These are phyloP conservation scores for Niveomyces coronatus DNA, from an alignment of 2,329 filamentous ascomycete species.

Conservation along the genomic window DNA sequence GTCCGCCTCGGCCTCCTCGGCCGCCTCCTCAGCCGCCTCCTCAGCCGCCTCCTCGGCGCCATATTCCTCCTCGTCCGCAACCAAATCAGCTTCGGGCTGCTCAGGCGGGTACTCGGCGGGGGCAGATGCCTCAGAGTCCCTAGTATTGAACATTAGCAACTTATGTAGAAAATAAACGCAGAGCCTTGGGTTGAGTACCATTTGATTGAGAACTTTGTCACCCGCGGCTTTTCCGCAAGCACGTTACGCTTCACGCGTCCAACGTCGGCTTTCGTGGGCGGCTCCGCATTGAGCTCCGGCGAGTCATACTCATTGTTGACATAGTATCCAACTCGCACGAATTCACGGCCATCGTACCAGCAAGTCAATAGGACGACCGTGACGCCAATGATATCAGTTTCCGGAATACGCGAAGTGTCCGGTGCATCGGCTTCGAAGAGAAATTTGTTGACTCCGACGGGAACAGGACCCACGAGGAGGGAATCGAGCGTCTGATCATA, in stretches of 20 bases:
- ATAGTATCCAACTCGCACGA: slow-evolving; percentile 97
- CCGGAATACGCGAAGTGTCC: slow-evolving; percentile 80
- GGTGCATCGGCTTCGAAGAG: slow-evolving; percentile 93
- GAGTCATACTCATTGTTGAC: slow-evolving; percentile 99
- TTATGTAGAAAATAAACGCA: neutral
- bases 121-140: slow-evolving; percentile 96
- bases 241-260: slow-evolving; percentile 90
- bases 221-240: slow-evolving; percentile 90
- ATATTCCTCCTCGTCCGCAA: slow-evolving; percentile 79
- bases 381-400: slow-evolving; percentile 90
- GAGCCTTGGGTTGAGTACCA: slow-evolving; percentile 52
- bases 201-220: slow-evolving; percentile 97
- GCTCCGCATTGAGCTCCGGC: slow-evolving; percentile 79
- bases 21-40: slow-evolving; percentile 61
- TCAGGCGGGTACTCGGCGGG: slow-evolving; percentile 94
- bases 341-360: slow-evolving; percentile 92
- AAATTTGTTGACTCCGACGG: slow-evolving; percentile 97
- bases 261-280: slow-evolving; percentile 82
- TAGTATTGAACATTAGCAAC: slow-evolving; percentile 32
- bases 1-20: slow-evolving; percentile 42
- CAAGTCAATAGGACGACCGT: slow-evolving; percentile 95
- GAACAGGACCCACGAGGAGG: slow-evolving; percentile 92
- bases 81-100: slow-evolving; percentile 86
- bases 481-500: slow-evolving; percentile 98
- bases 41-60: slow-evolving; percentile 81